Evolutionary conservation across 2,329 filamentous ascomycete species (phyloP).

Genomic region (Calonectria pteridis): DNA sequence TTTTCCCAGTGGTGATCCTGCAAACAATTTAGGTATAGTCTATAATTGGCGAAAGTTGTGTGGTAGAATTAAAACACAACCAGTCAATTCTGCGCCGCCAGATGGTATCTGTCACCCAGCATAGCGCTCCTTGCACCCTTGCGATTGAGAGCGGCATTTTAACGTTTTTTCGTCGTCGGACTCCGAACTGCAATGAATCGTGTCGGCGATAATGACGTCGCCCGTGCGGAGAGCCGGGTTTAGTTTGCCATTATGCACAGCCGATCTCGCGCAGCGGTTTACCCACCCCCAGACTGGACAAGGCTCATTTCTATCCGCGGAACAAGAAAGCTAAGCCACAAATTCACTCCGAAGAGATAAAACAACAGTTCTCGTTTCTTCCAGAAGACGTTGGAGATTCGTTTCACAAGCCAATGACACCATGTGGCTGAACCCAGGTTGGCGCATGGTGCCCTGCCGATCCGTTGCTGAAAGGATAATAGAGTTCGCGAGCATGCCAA

Average conservation of each 20-base stretch:
- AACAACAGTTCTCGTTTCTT: background rate
- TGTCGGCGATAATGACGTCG: background rate
- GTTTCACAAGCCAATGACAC: background rate
- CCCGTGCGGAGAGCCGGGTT: background rate
- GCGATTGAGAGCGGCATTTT: background rate
- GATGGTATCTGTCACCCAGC: background rate
- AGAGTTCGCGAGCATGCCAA: constrained; percentile 7
- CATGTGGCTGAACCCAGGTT: background rate
- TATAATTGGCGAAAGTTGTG: too few species aligned
- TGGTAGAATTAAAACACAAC: background rate
- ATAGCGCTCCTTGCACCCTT: background rate
- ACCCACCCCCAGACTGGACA: background rate
- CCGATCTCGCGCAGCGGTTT: background rate
- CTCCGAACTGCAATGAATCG: background rate
- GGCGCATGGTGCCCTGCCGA: background rate
- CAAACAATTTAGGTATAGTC: background rate
- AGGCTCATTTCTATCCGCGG: background rate
- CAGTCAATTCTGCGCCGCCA: background rate
- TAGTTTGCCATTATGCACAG: background rate
- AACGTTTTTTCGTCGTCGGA: background rate
- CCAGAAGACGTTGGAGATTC: background rate
- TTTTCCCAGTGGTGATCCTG: background rate
- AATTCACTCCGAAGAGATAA: background rate
- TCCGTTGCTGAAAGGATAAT: background rate
- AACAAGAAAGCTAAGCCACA: background rate